phyloP scores from a whole-genome alignment of 306 rosid genomes.

The Mimosa bimucronata region DNA sequence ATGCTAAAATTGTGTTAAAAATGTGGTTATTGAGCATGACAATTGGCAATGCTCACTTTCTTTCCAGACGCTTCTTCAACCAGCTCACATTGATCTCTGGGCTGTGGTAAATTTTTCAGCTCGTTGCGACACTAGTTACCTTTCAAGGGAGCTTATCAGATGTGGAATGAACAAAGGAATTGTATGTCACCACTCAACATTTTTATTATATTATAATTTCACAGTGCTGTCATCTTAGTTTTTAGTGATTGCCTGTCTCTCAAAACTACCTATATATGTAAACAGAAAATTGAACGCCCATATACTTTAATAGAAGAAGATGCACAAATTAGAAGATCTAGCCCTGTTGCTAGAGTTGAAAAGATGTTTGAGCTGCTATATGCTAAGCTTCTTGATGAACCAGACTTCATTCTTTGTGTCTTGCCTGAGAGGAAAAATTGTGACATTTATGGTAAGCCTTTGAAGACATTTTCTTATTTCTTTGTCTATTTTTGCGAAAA shows the following conservation, averaged over 20 bases:
- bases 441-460: conserved; percentile 72
- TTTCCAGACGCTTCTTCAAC: conserved; percentile 63
- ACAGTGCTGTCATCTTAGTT: conserved; percentile 33
- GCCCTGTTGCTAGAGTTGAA: conserved; percentile 81
- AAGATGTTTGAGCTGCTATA: conserved; percentile 69
- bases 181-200: conserved; percentile 50
- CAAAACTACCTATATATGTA: conserved; percentile 24
- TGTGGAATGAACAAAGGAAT: conserved; percentile 91
- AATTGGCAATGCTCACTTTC: conserved; percentile 34
- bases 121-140: conserved; percentile 76
- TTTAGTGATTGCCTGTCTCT: conserved; percentile 34
- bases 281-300: conserved; percentile 84
- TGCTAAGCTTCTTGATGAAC: conserved; percentile 58
- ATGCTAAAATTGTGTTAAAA: conserved; percentile 9
- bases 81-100: conserved; percentile 68
- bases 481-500: conserved; percentile 17
- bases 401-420: conserved; percentile 81
- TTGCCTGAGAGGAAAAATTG: conserved; percentile 82
- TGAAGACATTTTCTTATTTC: conserved; percentile 1
- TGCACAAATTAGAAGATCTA: conserved; percentile 52
- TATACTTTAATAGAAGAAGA: conserved; percentile 82
- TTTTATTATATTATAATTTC: conserved; percentile 16
- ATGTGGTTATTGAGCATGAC: conserved; percentile 20
- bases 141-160: conserved; percentile 92
- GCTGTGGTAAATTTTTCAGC: conserved; percentile 91